Percentiles rank a stretch among this genome's conserved stretches.
Evolutionary conservation across 108 stramenopile species (phyloP).

Genomic region (Conticribra guillardii): DNA sequence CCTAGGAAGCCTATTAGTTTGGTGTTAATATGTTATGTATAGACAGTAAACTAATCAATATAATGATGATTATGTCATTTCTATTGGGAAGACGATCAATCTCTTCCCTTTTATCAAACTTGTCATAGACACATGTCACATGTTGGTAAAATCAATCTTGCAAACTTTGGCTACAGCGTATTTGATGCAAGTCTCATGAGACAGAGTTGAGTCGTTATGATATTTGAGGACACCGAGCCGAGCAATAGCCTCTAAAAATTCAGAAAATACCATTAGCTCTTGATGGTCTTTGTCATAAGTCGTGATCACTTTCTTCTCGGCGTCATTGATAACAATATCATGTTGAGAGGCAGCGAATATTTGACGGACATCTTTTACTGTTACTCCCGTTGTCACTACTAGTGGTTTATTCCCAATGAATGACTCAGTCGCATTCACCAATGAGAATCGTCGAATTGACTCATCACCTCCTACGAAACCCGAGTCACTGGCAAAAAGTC

Average conservation of each 20-base stretch:
- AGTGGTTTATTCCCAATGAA: background rate
- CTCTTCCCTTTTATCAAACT: too few species aligned
- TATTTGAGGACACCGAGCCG: slow-evolving; percentile 33
- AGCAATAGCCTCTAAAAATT: slow-evolving; percentile 27
- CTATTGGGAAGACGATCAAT: too few species aligned
- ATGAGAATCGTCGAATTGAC: slow-evolving; percentile 3
- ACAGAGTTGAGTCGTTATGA: too few species aligned
- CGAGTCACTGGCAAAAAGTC: slow-evolving; percentile 5
- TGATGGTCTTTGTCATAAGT: background rate
- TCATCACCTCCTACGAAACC: slow-evolving; percentile 23
- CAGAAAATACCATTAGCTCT: slow-evolving; percentile 22
- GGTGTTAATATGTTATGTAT: too few species aligned
- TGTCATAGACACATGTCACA: too few species aligned
- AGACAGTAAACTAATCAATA: too few species aligned
- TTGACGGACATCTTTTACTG: slow-evolving; percentile 23
- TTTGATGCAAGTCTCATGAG: too few species aligned
- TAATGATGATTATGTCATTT: too few species aligned
- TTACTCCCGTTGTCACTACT: background rate
- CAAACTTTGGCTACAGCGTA: too few species aligned
- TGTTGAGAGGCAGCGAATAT: slow-evolving; percentile 23
- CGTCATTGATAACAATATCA: background rate
- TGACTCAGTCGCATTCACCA: background rate
- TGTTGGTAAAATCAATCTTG: too few species aligned
- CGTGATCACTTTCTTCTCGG: background rate
- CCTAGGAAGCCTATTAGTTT: too few species aligned